These are phyloP conservation scores for Aspergillus quadricinctus DNA, from an alignment of 2,329 filamentous ascomycete genomes.

Conservation along the genomic window DNA sequence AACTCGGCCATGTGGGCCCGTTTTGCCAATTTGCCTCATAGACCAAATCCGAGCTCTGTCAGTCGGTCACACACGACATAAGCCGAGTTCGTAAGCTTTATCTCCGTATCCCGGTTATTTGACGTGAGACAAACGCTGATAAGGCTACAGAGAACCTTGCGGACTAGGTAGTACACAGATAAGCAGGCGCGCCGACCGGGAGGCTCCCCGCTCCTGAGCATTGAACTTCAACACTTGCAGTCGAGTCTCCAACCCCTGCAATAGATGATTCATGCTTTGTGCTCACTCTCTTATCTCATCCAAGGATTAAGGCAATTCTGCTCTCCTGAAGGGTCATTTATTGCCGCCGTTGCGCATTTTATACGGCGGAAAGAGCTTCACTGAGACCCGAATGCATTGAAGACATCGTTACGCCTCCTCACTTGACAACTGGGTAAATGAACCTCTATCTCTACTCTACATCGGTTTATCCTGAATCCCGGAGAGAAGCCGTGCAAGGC, in stretches of 20 bases:
- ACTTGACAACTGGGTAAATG: background rate
- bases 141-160: too few relatives aligned
- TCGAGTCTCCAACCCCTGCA: background rate
- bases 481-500: background rate
- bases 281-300: background rate
- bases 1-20: too few relatives aligned
- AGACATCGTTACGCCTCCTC: background rate
- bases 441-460: background rate
- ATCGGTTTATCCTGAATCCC: background rate
- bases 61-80: too few relatives aligned
- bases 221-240: too few relatives aligned
- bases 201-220: too few relatives aligned
- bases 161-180: too few relatives aligned
- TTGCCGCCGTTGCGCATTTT: background rate
- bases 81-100: too few relatives aligned
- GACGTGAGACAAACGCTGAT: too few relatives aligned
- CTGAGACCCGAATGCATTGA: background rate
- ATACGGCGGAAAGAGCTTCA: background rate
- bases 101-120: too few relatives aligned
- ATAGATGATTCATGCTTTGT: background rate
- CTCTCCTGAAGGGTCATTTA: background rate
- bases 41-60: too few relatives aligned
- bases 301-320: background rate
- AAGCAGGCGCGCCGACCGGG: too few relatives aligned
- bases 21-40: too few relatives aligned